Evolutionary conservation across 257 asterid genomes (phyloP), one percentile per base, ranked within the genome.

Genomic region (Plantago ovata): DNA sequence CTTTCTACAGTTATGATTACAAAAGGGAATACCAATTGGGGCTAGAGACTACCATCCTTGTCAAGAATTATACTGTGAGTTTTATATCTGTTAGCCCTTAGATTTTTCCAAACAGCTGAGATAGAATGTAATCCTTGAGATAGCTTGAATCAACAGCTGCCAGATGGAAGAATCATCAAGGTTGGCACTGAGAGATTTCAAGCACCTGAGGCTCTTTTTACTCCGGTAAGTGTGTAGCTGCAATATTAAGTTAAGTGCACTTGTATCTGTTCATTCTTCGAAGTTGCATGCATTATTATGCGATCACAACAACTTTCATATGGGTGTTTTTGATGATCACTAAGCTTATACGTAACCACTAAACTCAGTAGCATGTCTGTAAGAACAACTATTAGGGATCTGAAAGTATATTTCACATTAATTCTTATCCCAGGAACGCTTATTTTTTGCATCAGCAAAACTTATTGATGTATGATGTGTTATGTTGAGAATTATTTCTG

Each of bases 1-100:
- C 54, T 70, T 50, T 47, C 60, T 56, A 41, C 80, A 92, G 98
- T 71, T 88, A 88, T 71, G 95, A 92, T 81, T 92, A 92, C 84
- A 88, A 86, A 77, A 82, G 98, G 79, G 98, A 92, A 77, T 88
- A 88, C 77, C 98, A 92, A 75, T 43, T 92, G 80, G 98, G 98
- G 43, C 94, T 92, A 60, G 98, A 92, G 77, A 92, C 96, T 19
- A 92, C 95, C 46, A 92, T 84, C 74, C 95, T 92, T 53, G 96
- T 92, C 47, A 92, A 92, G 68, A 88, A 85, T 70, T 92, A 92
- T 72, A 92, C 98, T n/a, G 98, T 92, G 69, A 80, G 98, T 72
- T 56, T 63, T 61, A 49, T 41, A 10, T 46, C 55, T 49, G 49
- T 58, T 15, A 63, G 28, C 47, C 64, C 47, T 38, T 53, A 43